phyloP scores from a whole-genome alignment of 2,329 filamentous ascomycete species.

The Tolypocladium ophioglossoides region DNA sequence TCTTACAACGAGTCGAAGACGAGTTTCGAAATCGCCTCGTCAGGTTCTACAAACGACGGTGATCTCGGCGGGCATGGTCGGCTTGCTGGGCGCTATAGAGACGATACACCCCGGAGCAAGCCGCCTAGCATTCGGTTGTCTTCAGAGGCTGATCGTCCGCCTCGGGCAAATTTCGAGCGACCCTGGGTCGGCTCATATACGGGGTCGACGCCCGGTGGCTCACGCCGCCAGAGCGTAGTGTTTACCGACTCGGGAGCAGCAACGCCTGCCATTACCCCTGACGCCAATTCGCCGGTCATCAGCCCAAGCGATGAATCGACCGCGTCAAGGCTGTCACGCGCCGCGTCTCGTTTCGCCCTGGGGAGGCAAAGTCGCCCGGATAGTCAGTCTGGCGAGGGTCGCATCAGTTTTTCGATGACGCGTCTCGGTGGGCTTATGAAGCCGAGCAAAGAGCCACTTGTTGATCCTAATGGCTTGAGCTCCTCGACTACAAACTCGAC shows the following conservation, averaged over 20 bases:
- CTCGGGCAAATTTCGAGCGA: constrained; percentile 36
- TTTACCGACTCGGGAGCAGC: constrained; percentile 33
- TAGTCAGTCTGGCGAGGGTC: constrained; percentile 48
- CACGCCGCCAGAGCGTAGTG: constrained; percentile 40
- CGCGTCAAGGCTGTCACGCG: constrained; percentile 43
- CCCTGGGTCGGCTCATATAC: constrained; percentile 27
- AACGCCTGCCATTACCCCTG: constrained; percentile 27
- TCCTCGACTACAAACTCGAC: constrained; percentile 15
- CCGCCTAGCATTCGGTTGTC: constrained; percentile 45
- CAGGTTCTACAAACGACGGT: constrained; percentile 5
- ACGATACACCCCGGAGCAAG: constrained; percentile 20
- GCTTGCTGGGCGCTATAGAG: constrained; percentile 8
- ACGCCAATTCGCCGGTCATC: constrained; percentile 23
- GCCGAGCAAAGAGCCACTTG: constrained; percentile 35
- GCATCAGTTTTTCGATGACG: constrained; percentile 47
- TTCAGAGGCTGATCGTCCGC: constrained; percentile 38
- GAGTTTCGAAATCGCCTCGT: constrained; percentile 24
- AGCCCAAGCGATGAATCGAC: constrained; percentile 44
- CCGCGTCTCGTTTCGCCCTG: constrained; percentile 43
- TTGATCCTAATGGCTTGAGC: constrained; percentile 14
- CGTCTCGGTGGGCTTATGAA: constrained; percentile 42
- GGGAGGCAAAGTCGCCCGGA: constrained; percentile 40
- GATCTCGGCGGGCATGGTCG: constrained; percentile 2
- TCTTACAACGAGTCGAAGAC: constrained; percentile 45
- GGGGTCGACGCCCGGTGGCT: constrained; percentile 21